These are phyloP conservation scores for Lodderomyces orthopsilosis DNA, from an alignment of 1,139 yeast species.

Conservation along the genomic window DNA sequence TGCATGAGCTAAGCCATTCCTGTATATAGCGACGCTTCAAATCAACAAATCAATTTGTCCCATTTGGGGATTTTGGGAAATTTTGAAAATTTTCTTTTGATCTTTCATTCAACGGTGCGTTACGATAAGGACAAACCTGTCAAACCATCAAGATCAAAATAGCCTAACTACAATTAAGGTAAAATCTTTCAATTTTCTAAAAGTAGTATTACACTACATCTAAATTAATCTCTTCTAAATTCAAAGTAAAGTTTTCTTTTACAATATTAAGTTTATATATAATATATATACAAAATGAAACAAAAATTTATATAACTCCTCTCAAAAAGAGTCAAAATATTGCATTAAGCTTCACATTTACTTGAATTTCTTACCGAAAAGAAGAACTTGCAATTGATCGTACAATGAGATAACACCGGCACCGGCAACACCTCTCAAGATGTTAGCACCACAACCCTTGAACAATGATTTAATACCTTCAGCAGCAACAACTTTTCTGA, in stretches of 20 bases:
- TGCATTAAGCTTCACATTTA: slow-evolving; percentile 12
- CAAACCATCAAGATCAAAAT: too few species aligned
- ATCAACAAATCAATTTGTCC: not conserved
- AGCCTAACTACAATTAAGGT: too few species aligned
- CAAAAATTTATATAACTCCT: slow-evolving; percentile 1
- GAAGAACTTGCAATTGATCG: slow-evolving; percentile 51
- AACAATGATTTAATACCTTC: slow-evolving; percentile 51
- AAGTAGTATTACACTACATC: too few species aligned
- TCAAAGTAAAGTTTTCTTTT: not conserved
- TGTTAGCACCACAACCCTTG: slow-evolving; percentile 58
- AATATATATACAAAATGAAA: not conserved
- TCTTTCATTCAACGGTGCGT: too few species aligned
- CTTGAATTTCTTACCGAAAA: slow-evolving; percentile 50
- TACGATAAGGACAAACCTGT: too few species aligned
- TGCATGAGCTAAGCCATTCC: not conserved
- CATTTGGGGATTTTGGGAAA: not conserved
- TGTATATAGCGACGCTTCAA: not conserved
- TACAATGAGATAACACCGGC: slow-evolving; percentile 55
- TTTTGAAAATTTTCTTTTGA: not conserved
- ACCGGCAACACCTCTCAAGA: slow-evolving; percentile 58
- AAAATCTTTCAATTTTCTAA: too few species aligned
- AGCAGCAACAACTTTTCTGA: slow-evolving; percentile 49
- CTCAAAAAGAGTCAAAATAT: not conserved
- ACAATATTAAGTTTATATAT: slow-evolving; percentile 1
- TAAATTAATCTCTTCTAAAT: too few species aligned